Percentiles rank a stretch among this genome's conserved stretches.
Conservation (phyloP, 345 rosid genomes). For the Gossypium bickii region DNA sequence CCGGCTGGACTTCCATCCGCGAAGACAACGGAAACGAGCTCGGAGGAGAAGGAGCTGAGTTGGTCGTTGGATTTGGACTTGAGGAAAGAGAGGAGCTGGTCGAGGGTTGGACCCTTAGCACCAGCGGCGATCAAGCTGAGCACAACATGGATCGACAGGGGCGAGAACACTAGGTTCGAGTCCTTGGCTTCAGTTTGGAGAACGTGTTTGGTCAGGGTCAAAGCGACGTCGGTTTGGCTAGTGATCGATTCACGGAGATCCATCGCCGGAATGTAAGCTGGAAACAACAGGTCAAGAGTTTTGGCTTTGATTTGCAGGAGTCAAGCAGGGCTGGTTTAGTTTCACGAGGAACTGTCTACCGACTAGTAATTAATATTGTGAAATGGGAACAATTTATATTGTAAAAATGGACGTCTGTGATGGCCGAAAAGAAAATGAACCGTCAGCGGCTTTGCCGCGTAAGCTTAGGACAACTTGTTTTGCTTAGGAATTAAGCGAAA, state of each 20-base stretch:
- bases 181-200: conserved; percentile 41
- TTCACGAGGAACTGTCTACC: not conserved
- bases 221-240: conserved; percentile 52
- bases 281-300: not conserved
- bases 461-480: not conserved
- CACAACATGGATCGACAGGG: conserved; percentile 65
- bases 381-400: too few species aligned
- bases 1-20: conserved; percentile 63
- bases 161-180: conserved; percentile 68
- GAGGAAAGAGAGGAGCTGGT: conserved; percentile 80
- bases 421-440: not conserved
- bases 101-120: conserved; percentile 52
- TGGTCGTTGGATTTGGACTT: conserved; percentile 48
- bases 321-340: not conserved
- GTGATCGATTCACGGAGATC: conserved; percentile 53
- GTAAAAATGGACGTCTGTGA: too few species aligned
- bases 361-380: too few species aligned
- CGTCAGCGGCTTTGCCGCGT: not conserved
- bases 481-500: not conserved
- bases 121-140: conserved; percentile 72
- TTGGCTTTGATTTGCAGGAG: not conserved
- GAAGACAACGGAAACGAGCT: conserved; percentile 53
- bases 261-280: conserved; percentile 25
- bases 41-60: conserved; percentile 51
- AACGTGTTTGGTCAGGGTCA: conserved; percentile 42